Conservation (phyloP, 1,139 yeast genomes). For the Casaregolazyma suthepensis region DNA sequence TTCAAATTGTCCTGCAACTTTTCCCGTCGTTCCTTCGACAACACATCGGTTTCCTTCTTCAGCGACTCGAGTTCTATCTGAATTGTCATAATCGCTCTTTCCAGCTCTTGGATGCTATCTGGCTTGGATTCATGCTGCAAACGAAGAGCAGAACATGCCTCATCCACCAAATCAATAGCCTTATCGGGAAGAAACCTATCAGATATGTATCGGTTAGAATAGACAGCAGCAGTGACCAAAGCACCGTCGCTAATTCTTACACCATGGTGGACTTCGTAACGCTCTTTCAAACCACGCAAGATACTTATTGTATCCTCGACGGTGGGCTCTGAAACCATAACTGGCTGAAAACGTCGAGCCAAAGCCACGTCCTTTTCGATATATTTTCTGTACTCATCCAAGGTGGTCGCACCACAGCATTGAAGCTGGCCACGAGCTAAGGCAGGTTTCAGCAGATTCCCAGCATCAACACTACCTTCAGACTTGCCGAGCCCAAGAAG, state of each 20-base stretch:
- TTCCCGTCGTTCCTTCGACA: conserved; percentile 68
- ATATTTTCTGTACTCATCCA: conserved; percentile 79
- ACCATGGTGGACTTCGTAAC: conserved; percentile 96
- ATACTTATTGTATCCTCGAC: conserved; percentile 90
- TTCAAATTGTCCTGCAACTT: conserved; percentile 59
- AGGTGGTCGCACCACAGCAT: conserved; percentile 93
- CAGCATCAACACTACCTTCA: conserved; percentile 95
- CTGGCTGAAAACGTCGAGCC: conserved; percentile 89
- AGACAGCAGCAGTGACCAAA: conserved; percentile 85
- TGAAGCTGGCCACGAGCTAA: conserved; percentile 89
- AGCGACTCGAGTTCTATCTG: conserved; percentile 91
- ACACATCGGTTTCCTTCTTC: conserved; percentile 82
- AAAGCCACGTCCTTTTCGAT: conserved; percentile 91
- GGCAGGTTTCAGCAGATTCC: conserved; percentile 88
- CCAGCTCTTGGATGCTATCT: conserved; percentile 84
- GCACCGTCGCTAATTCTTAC: conserved; percentile 94
- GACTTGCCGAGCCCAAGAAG: conserved; percentile 89
- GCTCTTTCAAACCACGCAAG: conserved; percentile 85
- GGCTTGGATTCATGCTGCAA: conserved; percentile 96
- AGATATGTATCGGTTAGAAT: conserved; percentile 84
- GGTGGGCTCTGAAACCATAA: conserved; percentile 80
- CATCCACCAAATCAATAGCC: conserved; percentile 94
- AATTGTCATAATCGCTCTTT: conserved; percentile 85
- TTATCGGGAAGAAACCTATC: conserved; percentile 92
- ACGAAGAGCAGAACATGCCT: conserved; percentile 91